phyloP scores from a whole-genome alignment of 2,329 filamentous ascomycete genomes.

The Cyanodermella asteris region DNA sequence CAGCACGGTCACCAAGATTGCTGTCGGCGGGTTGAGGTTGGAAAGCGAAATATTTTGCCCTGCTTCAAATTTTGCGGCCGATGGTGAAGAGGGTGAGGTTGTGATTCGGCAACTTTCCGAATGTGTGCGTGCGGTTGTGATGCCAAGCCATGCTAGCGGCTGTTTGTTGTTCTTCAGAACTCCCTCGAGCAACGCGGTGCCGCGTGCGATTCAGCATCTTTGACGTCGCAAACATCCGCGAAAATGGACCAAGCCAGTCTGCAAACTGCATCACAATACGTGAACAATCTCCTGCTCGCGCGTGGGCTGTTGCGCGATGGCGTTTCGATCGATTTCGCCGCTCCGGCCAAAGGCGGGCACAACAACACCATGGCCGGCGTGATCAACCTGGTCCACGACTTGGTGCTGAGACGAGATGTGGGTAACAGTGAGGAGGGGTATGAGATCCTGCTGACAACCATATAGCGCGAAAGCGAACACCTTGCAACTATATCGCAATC shows the following conservation, averaged over 20 bases:
- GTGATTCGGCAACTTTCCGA: too few species aligned
- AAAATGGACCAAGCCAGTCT: conserved; percentile 28
- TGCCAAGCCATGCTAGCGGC: too few species aligned
- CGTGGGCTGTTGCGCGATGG: conserved; percentile 38
- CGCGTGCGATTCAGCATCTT: too few species aligned
- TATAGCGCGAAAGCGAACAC: conserved; percentile 7
- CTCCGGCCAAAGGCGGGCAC: conserved; percentile 40
- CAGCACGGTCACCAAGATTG: too few species aligned
- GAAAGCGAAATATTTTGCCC: too few species aligned
- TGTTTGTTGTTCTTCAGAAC: too few species aligned
- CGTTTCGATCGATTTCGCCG: conserved; percentile 52
- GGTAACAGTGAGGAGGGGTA: conserved; percentile 13
- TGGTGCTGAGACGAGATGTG: conserved; percentile 78
- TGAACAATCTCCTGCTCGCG: conserved; percentile 44
- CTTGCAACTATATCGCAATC: conserved; percentile 4
- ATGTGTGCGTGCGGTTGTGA: too few species aligned
- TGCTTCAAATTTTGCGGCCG: too few species aligned
- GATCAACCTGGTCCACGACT: conserved; percentile 82
- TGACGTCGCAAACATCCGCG: too few species aligned
- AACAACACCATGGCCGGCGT: conserved; percentile 60
- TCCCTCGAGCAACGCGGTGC: too few species aligned
- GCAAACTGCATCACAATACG: conserved; percentile 38
- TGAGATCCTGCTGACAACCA: neutral
- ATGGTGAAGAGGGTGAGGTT: too few species aligned
- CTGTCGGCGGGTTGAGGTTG: too few species aligned